Percentiles rank a stretch among this genome's conserved stretches.
Conservation (phyloP, 2,329 filamentous ascomycete species). For the Aspergillus neoniger region DNA sequence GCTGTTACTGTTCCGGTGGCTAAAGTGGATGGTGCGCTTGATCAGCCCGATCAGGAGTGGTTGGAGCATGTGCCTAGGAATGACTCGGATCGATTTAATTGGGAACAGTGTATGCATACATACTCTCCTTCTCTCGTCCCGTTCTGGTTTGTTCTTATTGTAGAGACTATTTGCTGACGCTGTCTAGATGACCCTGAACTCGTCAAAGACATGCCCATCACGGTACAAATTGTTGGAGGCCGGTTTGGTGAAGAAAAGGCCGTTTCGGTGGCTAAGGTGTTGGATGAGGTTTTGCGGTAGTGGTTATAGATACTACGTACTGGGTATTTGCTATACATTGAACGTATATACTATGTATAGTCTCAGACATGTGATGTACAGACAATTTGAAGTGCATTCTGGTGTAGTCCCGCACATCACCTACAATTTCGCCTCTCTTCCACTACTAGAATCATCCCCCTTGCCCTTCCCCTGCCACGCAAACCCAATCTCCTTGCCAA, state of each 20-base stretch:
- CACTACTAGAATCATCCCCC: too few species aligned
- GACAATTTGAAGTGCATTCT: too few species aligned
- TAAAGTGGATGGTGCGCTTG: constrained; percentile 41
- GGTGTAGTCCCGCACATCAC: not conserved
- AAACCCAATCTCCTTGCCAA: constrained; percentile 44
- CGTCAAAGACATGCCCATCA: constrained; percentile 35
- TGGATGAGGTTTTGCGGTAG: constrained; percentile 26
- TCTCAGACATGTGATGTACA: too few species aligned
- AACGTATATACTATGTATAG: too few species aligned
- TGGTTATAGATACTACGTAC: not conserved
- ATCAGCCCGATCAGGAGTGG: constrained; percentile 39
- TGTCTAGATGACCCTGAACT: constrained; percentile 31
- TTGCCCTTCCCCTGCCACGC: constrained; percentile 34
- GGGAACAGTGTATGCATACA: constrained; percentile 30
- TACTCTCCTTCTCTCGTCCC: not conserved
- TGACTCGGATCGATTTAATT: constrained; percentile 52
- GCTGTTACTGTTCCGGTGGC: constrained; percentile 44
- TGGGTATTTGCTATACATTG: too few species aligned
- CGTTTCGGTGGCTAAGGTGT: constrained; percentile 33
- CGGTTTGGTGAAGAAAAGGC: constrained; percentile 37
- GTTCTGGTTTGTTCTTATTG: too few species aligned
- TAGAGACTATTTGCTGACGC: too few species aligned
- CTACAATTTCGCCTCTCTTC: not conserved
- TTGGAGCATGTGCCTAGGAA: constrained; percentile 40
- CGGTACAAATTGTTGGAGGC: constrained; percentile 37